Evolutionary conservation across 495 filamentous ascomycete genomes (phyloP), one percentile per base, ranked within the genome.

Genomic region (Achaetomiella virescens): DNA sequence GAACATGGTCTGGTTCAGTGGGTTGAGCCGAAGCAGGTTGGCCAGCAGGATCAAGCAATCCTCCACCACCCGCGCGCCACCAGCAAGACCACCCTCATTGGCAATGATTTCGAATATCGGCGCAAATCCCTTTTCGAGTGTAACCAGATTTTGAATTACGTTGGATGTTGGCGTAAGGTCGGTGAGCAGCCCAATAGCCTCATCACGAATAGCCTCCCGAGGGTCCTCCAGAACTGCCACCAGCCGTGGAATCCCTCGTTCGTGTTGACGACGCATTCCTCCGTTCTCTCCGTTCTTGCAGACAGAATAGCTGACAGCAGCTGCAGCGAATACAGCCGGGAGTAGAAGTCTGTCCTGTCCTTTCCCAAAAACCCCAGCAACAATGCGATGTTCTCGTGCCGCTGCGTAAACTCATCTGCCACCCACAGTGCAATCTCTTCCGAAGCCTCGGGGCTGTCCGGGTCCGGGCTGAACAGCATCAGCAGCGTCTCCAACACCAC

Each of bases 391-490:
- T 98, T 97, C 72, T 97, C 93, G 86, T 97, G 92, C 61, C 91
- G 88, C 80, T 96, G 90, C 29, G 95, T 97, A 64, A 98, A 98
- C 69, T 97, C 91, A 72, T 98, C 93, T 45, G 93, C 92, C 52
- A 98, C 79, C 91, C 92, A 97, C 6, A 97, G 81, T 25, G 89
- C 88, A 65, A 98, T 95, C 68, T 98, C 93, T 55, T 97, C 95
- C 14, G 91, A 95, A 40, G 93, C 91, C 79, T 98, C 93, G 48
- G 91, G 90, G 59, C 79, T 82, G 54, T 75, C 71, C 47, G 74
- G 69, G 60, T 81, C 78, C 18, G 78, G 78, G 56, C 63, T 79
- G 72, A 97, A 97, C 38, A 98, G 82, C 85, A 90, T 89, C 72
- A 97, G 76, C 63, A 98, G 74, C 46, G 93, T 97, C 79, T 98